A percentile compares a stretch with the other conserved stretches of the same genome.
These are phyloP conservation scores for Pseudocercospora fuligena DNA, from an alignment of 2,329 filamentous ascomycete genomes.

Conservation along the genomic window DNA sequence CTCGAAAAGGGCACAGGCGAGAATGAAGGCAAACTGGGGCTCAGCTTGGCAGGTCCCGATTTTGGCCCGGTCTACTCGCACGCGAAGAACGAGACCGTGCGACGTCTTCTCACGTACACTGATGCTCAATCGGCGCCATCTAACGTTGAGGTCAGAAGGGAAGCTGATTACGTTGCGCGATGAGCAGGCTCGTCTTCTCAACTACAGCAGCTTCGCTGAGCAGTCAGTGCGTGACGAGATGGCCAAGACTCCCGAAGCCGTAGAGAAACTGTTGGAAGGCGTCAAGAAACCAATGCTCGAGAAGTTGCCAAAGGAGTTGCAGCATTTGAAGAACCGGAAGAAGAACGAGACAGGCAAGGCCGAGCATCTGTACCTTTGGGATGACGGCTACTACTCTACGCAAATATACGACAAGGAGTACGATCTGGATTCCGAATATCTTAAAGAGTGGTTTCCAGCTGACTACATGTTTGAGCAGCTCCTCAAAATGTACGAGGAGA, in stretches of 20 bases:
- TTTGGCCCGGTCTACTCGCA: slow-evolving; percentile 76
- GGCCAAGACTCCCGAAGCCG: slow-evolving; percentile 10
- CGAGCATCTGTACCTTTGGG: neutral
- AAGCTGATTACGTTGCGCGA: slow-evolving; percentile 7
- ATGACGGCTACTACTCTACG: slow-evolving; percentile 38
- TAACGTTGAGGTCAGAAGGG: slow-evolving; percentile 4
- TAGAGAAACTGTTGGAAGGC: neutral
- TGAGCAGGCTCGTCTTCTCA: slow-evolving; percentile 7
- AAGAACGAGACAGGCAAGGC: slow-evolving; percentile 3
- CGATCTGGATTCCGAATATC: slow-evolving; percentile 75
- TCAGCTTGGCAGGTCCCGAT: slow-evolving; percentile 76
- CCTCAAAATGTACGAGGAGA: slow-evolving; percentile 12
- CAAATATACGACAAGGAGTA: slow-evolving; percentile 76
- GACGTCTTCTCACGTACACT: slow-evolving; percentile 68
- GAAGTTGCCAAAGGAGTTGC: neutral
- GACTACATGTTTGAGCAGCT: slow-evolving; percentile 1
- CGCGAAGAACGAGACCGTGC: slow-evolving; percentile 68
- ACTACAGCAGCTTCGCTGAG: slow-evolving; percentile 6
- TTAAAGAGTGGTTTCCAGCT: slow-evolving; percentile 43
- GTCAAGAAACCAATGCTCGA: neutral
- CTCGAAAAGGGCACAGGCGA: slow-evolving; percentile 73
- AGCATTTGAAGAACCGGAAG: slow-evolving; percentile 11
- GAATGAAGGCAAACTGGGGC: slow-evolving; percentile 66
- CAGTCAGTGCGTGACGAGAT: neutral
- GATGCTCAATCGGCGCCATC: slow-evolving; percentile 74